A percentile compares a stretch with the other conserved stretches of the same genome.
Conservation (phyloP, 176 grass and related monocot species). For the Bromus sterilis region DNA sequence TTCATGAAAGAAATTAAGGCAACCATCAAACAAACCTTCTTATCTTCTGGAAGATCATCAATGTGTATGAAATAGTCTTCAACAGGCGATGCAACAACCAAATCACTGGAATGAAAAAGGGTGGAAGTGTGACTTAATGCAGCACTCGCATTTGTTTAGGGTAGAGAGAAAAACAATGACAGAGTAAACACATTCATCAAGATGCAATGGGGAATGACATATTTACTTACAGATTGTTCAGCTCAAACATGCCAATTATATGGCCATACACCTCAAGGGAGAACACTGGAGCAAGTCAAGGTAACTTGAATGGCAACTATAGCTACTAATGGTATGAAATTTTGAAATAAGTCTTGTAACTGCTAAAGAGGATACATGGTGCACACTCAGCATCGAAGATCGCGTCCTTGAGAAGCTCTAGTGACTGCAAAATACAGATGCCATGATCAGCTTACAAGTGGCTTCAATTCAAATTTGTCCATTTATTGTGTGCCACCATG, state of each 20-base stretch:
- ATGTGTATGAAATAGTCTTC: constrained; percentile 97
- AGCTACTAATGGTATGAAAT: neutral
- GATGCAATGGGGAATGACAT: neutral
- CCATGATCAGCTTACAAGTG: neutral
- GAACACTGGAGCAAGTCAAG: constrained; percentile 83
- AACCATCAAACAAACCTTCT: constrained; percentile 59
- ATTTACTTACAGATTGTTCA: constrained; percentile 97
- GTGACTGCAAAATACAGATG: constrained; percentile 51
- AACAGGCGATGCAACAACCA: constrained; percentile 86
- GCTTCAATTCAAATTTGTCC: neutral
- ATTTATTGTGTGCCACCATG: neutral
- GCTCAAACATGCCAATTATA: constrained; percentile 99
- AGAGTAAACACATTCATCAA: constrained; percentile 1
- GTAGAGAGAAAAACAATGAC: constrained; percentile 10
- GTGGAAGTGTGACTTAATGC: neutral
- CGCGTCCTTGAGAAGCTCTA: constrained; percentile 82
- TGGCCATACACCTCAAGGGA: constrained; percentile 88
- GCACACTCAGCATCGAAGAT: constrained; percentile 82
- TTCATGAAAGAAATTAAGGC: neutral
- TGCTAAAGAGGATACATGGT: constrained; percentile 73
- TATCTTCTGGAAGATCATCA: constrained; percentile 71
- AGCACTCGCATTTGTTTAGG: neutral
- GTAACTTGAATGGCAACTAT: constrained; percentile 3
- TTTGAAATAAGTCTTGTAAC: neutral
- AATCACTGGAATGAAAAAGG: constrained; percentile 53